Evolutionary conservation across 1,139 yeast genomes (phyloP).

Genomic region (Candida sojae): DNA sequence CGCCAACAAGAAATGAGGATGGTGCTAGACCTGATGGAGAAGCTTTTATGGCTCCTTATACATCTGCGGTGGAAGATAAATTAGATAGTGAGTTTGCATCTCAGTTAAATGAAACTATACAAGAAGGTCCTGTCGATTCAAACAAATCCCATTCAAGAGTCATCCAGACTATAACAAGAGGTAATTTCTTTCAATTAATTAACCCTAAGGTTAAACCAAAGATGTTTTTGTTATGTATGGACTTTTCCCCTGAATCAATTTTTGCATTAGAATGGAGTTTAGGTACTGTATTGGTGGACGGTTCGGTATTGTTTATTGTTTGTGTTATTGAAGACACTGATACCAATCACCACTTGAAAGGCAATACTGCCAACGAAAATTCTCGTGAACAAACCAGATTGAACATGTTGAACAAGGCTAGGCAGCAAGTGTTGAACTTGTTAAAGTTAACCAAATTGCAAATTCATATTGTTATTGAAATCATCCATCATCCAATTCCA

Average conservation of each 20-base stretch:
- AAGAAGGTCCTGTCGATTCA: slow-evolving; percentile 64
- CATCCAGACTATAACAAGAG: slow-evolving; percentile 70
- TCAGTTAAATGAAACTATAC: slow-evolving; percentile 57
- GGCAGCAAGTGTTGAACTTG: slow-evolving; percentile 58
- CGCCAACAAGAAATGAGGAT: slow-evolving; percentile 12
- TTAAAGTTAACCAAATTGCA: slow-evolving; percentile 72
- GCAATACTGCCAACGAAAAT: slow-evolving; percentile 40
- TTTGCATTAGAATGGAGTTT: slow-evolving; percentile 90
- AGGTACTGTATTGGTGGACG: slow-evolving; percentile 84
- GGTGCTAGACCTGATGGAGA: slow-evolving; percentile 18
- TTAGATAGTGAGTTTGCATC: slow-evolving; percentile 67
- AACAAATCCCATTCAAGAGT: slow-evolving; percentile 55
- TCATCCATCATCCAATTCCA: slow-evolving; percentile 84
- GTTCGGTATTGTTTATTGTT: slow-evolving; percentile 77
- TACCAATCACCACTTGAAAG: slow-evolving; percentile 44
- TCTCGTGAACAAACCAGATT: slow-evolving; percentile 53
- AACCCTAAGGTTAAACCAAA: slow-evolving; percentile 57
- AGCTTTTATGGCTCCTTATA: slow-evolving; percentile 60
- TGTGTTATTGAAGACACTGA: slow-evolving; percentile 77
- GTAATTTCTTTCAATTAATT: slow-evolving; percentile 60
- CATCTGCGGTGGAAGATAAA: slow-evolving; percentile 70
- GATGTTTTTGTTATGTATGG: slow-evolving; percentile 76
- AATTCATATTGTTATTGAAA: slow-evolving; percentile 74
- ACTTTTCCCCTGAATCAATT: slow-evolving; percentile 79
- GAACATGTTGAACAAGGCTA: slow-evolving; percentile 62